Conservation (phyloP, 2,329 filamentous ascomycete genomes). For the Sordariomycetes sp. region DNA sequence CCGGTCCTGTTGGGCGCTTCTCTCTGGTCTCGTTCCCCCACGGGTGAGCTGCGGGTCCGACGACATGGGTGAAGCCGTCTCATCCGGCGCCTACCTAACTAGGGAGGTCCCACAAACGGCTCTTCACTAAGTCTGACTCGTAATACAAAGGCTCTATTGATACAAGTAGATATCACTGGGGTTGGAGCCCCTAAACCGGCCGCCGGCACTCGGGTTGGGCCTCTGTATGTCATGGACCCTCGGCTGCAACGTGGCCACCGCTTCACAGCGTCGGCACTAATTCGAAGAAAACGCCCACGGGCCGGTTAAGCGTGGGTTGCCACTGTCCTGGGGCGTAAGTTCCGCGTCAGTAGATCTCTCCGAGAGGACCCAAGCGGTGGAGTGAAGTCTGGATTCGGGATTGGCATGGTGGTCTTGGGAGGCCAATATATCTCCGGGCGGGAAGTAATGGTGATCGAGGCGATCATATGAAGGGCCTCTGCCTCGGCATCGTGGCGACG, state of each 20-base stretch:
- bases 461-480: background rate
- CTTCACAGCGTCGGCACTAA: background rate
- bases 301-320: conserved; percentile 1
- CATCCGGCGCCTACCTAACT: too few species aligned
- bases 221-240: background rate
- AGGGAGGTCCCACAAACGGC: too few species aligned
- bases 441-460: background rate
- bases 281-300: conserved; percentile 3
- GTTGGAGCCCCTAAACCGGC: background rate
- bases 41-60: too few species aligned
- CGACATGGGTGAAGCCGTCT: too few species aligned
- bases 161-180: background rate
- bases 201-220: background rate
- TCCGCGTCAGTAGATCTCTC: background rate
- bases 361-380: background rate
- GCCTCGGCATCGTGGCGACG: background rate
- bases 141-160: background rate
- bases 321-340: background rate
- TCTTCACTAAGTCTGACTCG: background rate
- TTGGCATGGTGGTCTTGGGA: background rate
- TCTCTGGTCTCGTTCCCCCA: background rate
- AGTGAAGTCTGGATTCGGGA: background rate
- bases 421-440: background rate
- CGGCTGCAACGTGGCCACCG: background rate
- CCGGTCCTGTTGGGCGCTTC: background rate